Conservation (phyloP, 768 basidiomycete species). For the Mycena polygramma region DNA sequence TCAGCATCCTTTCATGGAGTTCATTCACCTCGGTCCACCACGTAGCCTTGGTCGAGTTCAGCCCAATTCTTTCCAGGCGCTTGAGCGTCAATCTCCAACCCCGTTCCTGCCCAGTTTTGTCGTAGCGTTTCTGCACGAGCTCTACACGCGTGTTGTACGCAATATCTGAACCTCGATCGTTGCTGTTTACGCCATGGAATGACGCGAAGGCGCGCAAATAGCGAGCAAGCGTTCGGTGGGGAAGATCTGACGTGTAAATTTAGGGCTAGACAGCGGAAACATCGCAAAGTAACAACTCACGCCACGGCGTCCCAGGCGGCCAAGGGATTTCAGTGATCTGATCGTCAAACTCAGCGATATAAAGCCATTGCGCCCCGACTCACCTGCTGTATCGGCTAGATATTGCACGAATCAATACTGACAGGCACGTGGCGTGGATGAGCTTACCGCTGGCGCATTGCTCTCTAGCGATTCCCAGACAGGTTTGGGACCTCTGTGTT, state of each 20-base stretch:
- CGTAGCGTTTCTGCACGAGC: constrained; percentile 54
- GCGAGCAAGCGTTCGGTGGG: constrained; percentile 52
- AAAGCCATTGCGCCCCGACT: not conserved
- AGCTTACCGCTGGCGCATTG: constrained; percentile 40
- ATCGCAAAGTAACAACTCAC: constrained; percentile 36
- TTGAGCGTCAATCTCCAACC: constrained; percentile 55
- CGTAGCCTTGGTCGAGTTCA: constrained; percentile 16
- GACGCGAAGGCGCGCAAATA: constrained; percentile 60
- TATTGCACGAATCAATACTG: not conserved
- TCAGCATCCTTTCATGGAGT: constrained; percentile 38
- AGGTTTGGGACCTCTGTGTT: constrained; percentile 23
- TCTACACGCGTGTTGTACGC: constrained; percentile 66
- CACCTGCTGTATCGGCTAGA: constrained; percentile 40
- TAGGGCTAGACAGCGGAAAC: not conserved
- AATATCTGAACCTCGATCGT: constrained; percentile 55
- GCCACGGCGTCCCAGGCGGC: constrained; percentile 51
- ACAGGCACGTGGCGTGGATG: not conserved
- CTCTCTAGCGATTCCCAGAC: constrained; percentile 41
- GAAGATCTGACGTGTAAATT: constrained; percentile 46
- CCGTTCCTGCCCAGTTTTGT: constrained; percentile 44
- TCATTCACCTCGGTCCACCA: constrained; percentile 46
- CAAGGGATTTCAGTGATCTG: constrained; percentile 51
- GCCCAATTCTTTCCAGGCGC: constrained; percentile 38
- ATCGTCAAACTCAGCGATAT: constrained; percentile 37
- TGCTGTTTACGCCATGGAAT: constrained; percentile 55